Evolutionary conservation across 192 early-diverging fungal genomes (phyloP).

Genomic region (Coemansia sp.): DNA sequence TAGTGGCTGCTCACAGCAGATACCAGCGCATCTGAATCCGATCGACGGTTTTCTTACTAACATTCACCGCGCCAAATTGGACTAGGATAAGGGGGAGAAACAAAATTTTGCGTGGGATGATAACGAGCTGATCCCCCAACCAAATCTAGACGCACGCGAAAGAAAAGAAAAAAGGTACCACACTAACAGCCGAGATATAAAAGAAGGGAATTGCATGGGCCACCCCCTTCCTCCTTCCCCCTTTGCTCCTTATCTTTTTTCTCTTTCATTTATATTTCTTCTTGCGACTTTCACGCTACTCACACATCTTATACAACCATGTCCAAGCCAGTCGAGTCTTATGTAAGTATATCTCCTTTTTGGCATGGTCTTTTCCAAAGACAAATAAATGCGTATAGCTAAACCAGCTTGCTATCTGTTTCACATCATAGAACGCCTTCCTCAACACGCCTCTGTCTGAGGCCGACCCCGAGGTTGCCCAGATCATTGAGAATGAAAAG

Average conservation of each 20-base stretch:
- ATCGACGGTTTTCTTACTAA: neutral
- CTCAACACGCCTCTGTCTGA: conserved; percentile 91
- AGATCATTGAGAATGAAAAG: conserved; percentile 96
- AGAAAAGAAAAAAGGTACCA: conserved; percentile 13
- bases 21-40: neutral
- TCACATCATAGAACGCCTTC: conserved; percentile 63
- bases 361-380: no score
- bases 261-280: neutral
- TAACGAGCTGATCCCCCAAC: conserved; percentile 1
- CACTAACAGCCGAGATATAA: conserved; percentile 6
- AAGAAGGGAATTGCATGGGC: neutral
- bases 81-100: neutral
- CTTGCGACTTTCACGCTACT: neutral
- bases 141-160: conserved; percentile 1
- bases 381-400: neutral
- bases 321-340: conserved; percentile 49
- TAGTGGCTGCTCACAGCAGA: neutral
- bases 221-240: neutral
- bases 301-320: conserved; percentile 17
- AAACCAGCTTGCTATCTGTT: neutral
- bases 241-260: neutral
- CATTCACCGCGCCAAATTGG: neutral
- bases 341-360: conserved; percentile 29
- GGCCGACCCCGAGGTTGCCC: conserved; percentile 93
- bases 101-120: neutral